Conservation (phyloP, 2,329 filamentous ascomycete genomes). For the Torrubiella hemipterigena region DNA sequence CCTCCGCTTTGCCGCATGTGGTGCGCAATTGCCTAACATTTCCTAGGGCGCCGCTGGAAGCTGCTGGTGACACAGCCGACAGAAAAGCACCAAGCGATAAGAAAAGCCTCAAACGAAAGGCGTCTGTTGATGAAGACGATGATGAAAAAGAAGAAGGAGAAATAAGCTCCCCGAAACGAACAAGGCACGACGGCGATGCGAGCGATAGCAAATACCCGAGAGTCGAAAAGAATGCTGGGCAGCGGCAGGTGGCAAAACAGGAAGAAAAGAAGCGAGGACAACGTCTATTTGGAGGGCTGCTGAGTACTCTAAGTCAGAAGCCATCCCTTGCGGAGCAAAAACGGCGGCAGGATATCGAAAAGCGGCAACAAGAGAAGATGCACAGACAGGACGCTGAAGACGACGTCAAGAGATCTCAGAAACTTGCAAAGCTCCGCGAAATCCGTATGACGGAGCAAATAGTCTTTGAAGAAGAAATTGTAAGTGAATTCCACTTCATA, state of each 20-base stretch:
- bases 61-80: too few relatives aligned
- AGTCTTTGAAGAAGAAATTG: conserved; percentile 63
- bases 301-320: conserved; percentile 68
- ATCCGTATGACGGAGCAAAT: conserved; percentile 58
- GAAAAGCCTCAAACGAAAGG: too few relatives aligned
- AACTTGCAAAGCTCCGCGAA: conserved; percentile 47
- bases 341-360: conserved; percentile 69
- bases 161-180: too few relatives aligned
- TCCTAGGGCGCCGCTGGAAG: too few relatives aligned
- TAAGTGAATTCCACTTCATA: conserved; percentile 42
- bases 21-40: too few relatives aligned
- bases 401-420: conserved; percentile 53
- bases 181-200: conserved; percentile 8
- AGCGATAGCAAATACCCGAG: conserved; percentile 11
- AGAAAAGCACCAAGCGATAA: too few relatives aligned
- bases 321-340: conserved; percentile 50
- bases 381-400: conserved; percentile 62
- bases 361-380: conserved; percentile 65
- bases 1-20: too few relatives aligned
- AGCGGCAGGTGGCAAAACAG: conserved; percentile 17
- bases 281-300: conserved; percentile 72
- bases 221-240: conserved; percentile 1
- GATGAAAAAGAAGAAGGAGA: too few relatives aligned
- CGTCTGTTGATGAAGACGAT: too few relatives aligned
- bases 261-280: conserved; percentile 80